Base-by-base conservation (phyloP, 352 stramenopile species). In the Halophytophthora polymorphica region DNA sequence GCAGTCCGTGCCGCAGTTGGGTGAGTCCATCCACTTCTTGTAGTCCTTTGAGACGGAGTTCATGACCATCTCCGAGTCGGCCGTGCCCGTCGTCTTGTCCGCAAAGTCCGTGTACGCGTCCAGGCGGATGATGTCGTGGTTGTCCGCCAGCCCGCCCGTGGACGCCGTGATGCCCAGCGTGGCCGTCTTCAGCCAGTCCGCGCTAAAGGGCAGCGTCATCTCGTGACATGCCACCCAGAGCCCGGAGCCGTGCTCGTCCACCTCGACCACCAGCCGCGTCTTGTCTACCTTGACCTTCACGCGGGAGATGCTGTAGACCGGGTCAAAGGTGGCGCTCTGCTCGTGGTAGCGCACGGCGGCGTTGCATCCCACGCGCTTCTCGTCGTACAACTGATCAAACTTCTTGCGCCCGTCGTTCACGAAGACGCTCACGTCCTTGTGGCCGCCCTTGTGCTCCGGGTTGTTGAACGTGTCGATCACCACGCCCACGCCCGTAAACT, bases 391-490 rank as follows among this genome's bases (percentile, higher is more conserved):
- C 53, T 76, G 53, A 11, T 89, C 64, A 49, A 81, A 73, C 13
- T 42, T 75, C 66, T 93, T 91, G 25, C 64, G 66, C 42, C 84
- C 84, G 51, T 95, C 79, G 63, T 93, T 93, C 39, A 89, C 54
- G 56, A 91, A 81, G 37, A 94, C 54, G 47, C 73, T 91, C 31
- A 95, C 53, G 50, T 95, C 84, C 61, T 90, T 93, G 69, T 95
- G 84, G 23, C 79, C 83, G 28, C 83, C 83, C 45, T 75, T 77
- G 64, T 93, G 80, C 58, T 95, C 84, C 10, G 71, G 64, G 64
- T 95, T 95, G 50, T 77, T 74, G 44, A 91, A 95, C 56, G 84
- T 95, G 59, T 95, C 84, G 38, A 95, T 73, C 2, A 95, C 72
- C 15, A 95, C 61, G 17, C 81, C 84, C 35, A 95, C 55, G 34